Conservation (phyloP, 2,329 filamentous ascomycete species). For the Cercospora zeae-maydis region DNA sequence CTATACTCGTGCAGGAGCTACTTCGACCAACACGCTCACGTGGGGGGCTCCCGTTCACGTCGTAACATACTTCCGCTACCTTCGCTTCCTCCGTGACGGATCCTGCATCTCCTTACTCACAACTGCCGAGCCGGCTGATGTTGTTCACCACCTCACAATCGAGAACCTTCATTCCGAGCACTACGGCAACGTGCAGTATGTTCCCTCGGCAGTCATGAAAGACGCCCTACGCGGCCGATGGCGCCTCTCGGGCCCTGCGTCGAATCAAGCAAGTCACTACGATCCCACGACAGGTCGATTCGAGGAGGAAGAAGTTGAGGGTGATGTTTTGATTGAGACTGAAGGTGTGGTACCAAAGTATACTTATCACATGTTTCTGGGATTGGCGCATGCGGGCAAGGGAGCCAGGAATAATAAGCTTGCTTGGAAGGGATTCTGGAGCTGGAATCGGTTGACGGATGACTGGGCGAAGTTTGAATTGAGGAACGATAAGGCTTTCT, state of each 20-base stretch:
- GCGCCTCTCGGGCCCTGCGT: conserved; percentile 56
- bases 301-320: conserved; percentile 52
- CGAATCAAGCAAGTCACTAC: conserved; percentile 14
- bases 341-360: conserved; percentile 78
- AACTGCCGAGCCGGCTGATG: conserved; percentile 76
- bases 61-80: conserved; percentile 95
- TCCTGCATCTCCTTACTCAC: conserved; percentile 76
- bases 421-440: conserved; percentile 84
- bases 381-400: conserved; percentile 59
- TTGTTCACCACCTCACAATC: conserved; percentile 77
- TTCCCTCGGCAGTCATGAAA: conserved; percentile 59
- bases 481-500: conserved; percentile 59
- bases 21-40: conserved; percentile 64
- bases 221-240: conserved; percentile 64
- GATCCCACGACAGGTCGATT: conserved; percentile 21
- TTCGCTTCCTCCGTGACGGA: conserved; percentile 91
- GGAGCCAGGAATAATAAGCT: conserved; percentile 78
- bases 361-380: conserved; percentile 76
- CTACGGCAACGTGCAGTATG: conserved; percentile 38
- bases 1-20: conserved; percentile 79
- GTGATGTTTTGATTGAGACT: conserved; percentile 78
- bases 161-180: conserved; percentile 55
- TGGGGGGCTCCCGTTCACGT: conserved; percentile 87
- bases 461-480: conserved; percentile 80
- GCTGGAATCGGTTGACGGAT: conserved; percentile 82